These are phyloP conservation scores for Coprinellus micaceus DNA, from an alignment of 768 basidiomycete species.

Conservation along the genomic window DNA sequence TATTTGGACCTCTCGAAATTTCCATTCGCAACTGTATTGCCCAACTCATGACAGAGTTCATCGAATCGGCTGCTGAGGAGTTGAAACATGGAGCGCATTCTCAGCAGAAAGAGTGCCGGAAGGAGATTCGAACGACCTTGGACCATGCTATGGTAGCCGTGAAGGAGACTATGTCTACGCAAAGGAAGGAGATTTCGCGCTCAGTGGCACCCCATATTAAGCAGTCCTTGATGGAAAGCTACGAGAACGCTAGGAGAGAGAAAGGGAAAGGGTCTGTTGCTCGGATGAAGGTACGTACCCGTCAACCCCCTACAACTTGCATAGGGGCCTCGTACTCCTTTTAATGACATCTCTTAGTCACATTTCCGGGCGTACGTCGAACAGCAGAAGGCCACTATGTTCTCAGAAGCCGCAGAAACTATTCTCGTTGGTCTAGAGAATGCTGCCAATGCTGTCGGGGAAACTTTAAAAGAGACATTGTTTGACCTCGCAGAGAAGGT, in stretches of 20 bases:
- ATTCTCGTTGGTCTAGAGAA: constrained; percentile 42
- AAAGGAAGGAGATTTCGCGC: constrained; percentile 61
- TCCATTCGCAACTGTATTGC: constrained; percentile 34
- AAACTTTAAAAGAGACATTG: constrained; percentile 42
- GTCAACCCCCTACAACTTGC: not conserved
- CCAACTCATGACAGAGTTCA: constrained; percentile 45
- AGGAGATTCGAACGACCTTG: not conserved
- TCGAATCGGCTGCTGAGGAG: constrained; percentile 14
- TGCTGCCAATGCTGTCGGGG: constrained; percentile 48
- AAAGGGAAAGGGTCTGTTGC: constrained; percentile 48
- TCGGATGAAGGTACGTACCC: constrained; percentile 50
- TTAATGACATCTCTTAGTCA: constrained; percentile 28
- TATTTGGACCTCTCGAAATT: constrained; percentile 46
- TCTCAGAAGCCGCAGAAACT: constrained; percentile 47
- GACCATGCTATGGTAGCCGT: constrained; percentile 44
- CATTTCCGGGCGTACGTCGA: constrained; percentile 44
- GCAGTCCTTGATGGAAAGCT: constrained; percentile 45
- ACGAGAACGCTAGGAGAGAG: constrained; percentile 51
- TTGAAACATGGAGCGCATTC: not conserved
- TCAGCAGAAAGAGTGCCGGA: not conserved
- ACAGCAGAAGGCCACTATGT: constrained; percentile 44
- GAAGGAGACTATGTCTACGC: constrained; percentile 42
- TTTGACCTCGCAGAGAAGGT: constrained; percentile 54
- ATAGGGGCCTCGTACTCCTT: too few relatives aligned
- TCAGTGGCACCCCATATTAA: constrained; percentile 55